Base-by-base conservation (phyloP, 371 early-diverging fungal genomes). In the Rhizopus stolonifer region DNA sequence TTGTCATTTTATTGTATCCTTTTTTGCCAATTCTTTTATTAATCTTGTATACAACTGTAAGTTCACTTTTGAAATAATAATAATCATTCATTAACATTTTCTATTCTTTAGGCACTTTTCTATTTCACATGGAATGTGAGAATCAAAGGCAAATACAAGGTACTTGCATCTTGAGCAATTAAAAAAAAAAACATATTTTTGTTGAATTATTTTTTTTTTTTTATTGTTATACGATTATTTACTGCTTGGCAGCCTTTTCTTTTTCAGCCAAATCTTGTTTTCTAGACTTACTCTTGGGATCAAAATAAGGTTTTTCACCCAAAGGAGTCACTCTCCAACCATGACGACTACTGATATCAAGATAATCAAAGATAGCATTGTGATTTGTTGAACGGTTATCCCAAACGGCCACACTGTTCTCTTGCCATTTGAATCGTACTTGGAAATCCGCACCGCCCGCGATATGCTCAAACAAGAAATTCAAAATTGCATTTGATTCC, bases 391-490 rank as follows among this genome's bases (percentile, higher is more conserved):
- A 57, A 15, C 84, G 70, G 64, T 86, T 86, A 54, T 84, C 85
- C 87, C 87, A 87, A 26, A 87, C 78, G n/a, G 85, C 87, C 6
- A 87, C 82, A 45, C 73, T 74, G 61, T 84, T 66, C 54, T 74
- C 74, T 36, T 66, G 48, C 85, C 85, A 85, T 19, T 59, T 63
- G 77, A 82, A 82, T 6, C 87, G 85, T 38, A 85, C 85, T 51
- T 84, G 82, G 60, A 78, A 77, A 24, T 87, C 84, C 45, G 71
- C 56, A 26, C 81, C 74, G 52, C 72, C 64, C 15, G 71, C 54
- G 18, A 64, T 51, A 22, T 64, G 64, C 2, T 64, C 59, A 58
- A 58, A 76, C 6, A 87, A 53, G 45, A 73, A 79, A 6, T 79
- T 67, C 32, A 87, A 55, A 9, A 87, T 59, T 29, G 70, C 60